Evolutionary conservation across 805 yeast species (phyloP), one percentile per base, ranked within the genome.

Genomic region (Candida multigemmis): DNA sequence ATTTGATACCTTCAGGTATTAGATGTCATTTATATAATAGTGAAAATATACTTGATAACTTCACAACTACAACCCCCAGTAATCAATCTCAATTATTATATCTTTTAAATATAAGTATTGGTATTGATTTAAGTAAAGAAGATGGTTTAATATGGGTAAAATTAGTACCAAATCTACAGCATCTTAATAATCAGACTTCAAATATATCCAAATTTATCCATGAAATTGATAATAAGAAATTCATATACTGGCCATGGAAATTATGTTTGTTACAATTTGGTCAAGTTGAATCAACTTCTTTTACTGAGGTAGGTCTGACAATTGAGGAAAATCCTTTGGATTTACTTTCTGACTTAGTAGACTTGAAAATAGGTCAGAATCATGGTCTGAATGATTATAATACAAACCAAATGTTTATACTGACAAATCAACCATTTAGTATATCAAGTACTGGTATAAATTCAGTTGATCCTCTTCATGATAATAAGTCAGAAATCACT

Each of bases 211-310:
- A 62, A 14, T 80, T 69, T 45, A 56, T 76, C 24, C 71, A 65
- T 37, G 56, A 65, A 0, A 73, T 71, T 3, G 62, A 59, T 16
- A 70, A 68, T 36, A 60, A 59, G 15, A 75, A 76, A 40, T 72
- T 61, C 30, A 68, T 81, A 2, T 50, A 73, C 23, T 82, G 93
- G 93, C 93, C 93, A 0, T 52, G 77, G 40, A 71, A 68, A 24
- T 52, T 81, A 12, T 77, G 87, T 40, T 58, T 71, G 31, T 56
- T 72, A 4, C 91, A 81, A 42, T 54, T 64, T 29, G 70, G 60
- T 8, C 37, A 47, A 24, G 31, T 31, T 21, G 54, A 53, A 30
- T 31, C 30, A n/a, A n/a, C n/a, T n/a, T n/a, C n/a, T n/a, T n/a
- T n/a, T 16, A 18, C 23, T 11, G 16, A 16, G 13, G 14, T 5